Evolutionary conservation across 2,329 filamentous ascomycete genomes (phyloP), one percentile per base, ranked within the genome.

Genomic region (Ampelomyces quisqualis): DNA sequence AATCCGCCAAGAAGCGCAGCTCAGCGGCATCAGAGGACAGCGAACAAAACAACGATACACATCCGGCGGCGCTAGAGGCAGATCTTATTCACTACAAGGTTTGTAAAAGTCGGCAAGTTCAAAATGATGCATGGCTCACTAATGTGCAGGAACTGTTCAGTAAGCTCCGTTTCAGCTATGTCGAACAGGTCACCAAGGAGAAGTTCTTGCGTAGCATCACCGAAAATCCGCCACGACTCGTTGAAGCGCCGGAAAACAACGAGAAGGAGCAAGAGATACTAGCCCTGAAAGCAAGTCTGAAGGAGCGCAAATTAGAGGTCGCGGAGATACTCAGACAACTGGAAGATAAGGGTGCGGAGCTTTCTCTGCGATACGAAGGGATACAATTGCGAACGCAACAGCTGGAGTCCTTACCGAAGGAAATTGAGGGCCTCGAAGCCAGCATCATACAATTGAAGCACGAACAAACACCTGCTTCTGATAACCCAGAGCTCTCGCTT

Each of bases 171-270:
- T 97, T 97, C 75, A 94, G 88, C 51, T 97, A 97, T 70, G 86
- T 96, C 57, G 93, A 98, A 71, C 93, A 97, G 74, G 90, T 97
- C 49, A 97, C 91, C 30, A 98, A 97, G 71, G 93, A 98, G 68
- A 95, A 95, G 62, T 97, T 96, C 69, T 84, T 98, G 39, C 88
- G 90, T 54, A 85, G 88, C 50, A 94, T 97, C 56, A 89, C 94
- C 11, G 89, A 88, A 49, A 88, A 95, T 49, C 89, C 90, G 34
- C 93, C 91, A 0, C 77, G 90, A 11, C 85, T 97, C 31, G 87
- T 95, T 43, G 85, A 85, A 27, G 81, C 84, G 29, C 79, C 84
- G 56, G 90, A 97, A 62, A 97, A 96, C 64, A 49, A 62, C 3
- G 58, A 57, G 27, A 63, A 66, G 41, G 67, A 69, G 40, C 75